Conservation (phyloP, 768 basidiomycete species). For the Termitomyces eurrhizus region DNA sequence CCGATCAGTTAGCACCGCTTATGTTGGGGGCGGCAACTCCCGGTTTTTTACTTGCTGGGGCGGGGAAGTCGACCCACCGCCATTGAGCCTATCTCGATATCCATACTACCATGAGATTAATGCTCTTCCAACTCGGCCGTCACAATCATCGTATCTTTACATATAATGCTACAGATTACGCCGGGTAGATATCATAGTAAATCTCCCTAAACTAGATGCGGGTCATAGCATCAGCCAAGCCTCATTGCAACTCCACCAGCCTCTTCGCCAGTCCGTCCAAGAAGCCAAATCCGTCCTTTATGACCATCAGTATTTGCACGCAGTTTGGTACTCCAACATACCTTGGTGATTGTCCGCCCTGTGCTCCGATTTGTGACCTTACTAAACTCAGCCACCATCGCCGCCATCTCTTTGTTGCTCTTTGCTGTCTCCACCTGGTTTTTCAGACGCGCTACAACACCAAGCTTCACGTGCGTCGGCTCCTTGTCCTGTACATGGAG, state of each 20-base stretch:
- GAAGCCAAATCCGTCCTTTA: slow-evolving; percentile 63
- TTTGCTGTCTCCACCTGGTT: slow-evolving; percentile 47
- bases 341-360: slow-evolving; percentile 73
- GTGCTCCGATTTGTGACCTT: slow-evolving; percentile 63
- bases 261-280: slow-evolving; percentile 56
- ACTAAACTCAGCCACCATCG: slow-evolving; percentile 68
- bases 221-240: background rate
- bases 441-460: slow-evolving; percentile 54
- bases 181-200: slow-evolving; percentile 7
- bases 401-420: slow-evolving; percentile 55
- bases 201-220: slow-evolving; percentile 1
- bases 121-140: no score
- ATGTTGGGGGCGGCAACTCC: slow-evolving; percentile 16
- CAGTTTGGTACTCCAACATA: slow-evolving; percentile 15
- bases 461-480: slow-evolving; percentile 52
- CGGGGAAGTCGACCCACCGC: no score
- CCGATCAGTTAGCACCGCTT: slow-evolving; percentile 5
- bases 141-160: background rate
- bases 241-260: slow-evolving; percentile 37
- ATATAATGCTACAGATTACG: slow-evolving; percentile 1
- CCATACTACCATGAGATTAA: background rate
- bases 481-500: slow-evolving; percentile 37
- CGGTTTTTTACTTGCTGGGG: slow-evolving; percentile 11
- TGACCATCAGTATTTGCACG: background rate
- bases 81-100: background rate